Base-by-base conservation (phyloP, 1,284 basidiomycete genomes). In the Heliocybe sulcata region DNA sequence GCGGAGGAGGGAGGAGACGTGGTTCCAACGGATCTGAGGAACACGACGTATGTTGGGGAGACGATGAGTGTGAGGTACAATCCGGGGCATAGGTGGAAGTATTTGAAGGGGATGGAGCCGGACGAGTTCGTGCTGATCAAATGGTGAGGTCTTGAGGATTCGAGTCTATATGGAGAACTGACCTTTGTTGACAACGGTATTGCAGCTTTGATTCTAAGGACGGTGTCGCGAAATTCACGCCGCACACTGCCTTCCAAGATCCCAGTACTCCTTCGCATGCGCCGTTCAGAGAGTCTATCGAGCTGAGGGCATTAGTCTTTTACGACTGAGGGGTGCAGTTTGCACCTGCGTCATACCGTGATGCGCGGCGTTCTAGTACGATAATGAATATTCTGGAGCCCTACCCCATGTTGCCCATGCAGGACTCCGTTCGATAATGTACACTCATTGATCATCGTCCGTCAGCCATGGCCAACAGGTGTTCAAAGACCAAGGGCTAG, bases 51-150 rank as follows among this genome's bases (percentile, higher is more conserved):
- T 27, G 77, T 80, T 38, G 83, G 83, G 1, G 81, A 86, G 69
- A 84, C 80, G 12, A 73, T 76, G 56, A 69, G 72, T 25, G 79
- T 89, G 33, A 72, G 70, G 64, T 76, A 72, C 61, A 82, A 76
- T 63, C 69, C 75, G 2, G 67, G 72, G 29, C 82, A 87, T 57
- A 70, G 69, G 61, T 89, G 84, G 84, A 83, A 82, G 65, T 88
- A 87, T 65, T 57, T 85, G 52, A 68, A 71, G 45, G 83, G 81
- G 1, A 77, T 87, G 76, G 74, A 69, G 11, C 80, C 84, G 0
- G 80, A 86, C 26, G 84, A 89, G 65, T 64, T 79, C 45, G 77
- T 84, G 31, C 64, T 87, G 29, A 81, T 88, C 63, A 87, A 87
- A 68, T 87, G 84, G 82, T 87, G 57, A 53, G 81, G n/a, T n/a